Percentiles rank a stretch among this genome's conserved stretches.
These are phyloP conservation scores for Cylindricascospora bacillispora DNA, from an alignment of 1,139 yeast genomes.

Conservation along the genomic window DNA sequence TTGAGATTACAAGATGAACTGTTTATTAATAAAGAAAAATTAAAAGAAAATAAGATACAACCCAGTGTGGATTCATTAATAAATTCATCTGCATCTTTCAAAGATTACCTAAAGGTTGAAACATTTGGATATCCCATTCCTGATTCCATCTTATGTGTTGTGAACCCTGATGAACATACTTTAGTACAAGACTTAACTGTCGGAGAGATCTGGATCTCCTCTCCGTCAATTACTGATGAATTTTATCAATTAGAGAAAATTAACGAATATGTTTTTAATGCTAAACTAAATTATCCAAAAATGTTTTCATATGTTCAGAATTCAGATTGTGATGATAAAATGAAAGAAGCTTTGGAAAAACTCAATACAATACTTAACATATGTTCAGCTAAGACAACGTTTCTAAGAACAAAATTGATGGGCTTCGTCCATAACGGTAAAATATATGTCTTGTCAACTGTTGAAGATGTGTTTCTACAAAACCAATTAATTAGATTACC, in stretches of 20 bases:
- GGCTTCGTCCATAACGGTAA: constrained; percentile 85
- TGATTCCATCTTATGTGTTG: constrained; percentile 86
- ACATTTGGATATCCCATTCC: constrained; percentile 93
- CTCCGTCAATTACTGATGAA: constrained; percentile 22
- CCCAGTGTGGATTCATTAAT: constrained; percentile 23
- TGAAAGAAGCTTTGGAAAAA: constrained; percentile 13
- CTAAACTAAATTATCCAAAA: constrained; percentile 20
- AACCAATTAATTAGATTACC: constrained; percentile 37
- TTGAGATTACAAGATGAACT: constrained; percentile 36
- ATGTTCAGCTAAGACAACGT: constrained; percentile 29
- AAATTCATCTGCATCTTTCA: constrained; percentile 22
- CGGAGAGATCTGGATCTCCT: constrained; percentile 88
- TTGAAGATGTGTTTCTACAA: constrained; percentile 86
- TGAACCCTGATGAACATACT: constrained; percentile 67
- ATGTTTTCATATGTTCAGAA: constrained; percentile 16
- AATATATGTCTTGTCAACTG: constrained; percentile 75
- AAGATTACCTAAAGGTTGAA: constrained; percentile 54
- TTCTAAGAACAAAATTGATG: constrained; percentile 76
- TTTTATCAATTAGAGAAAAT: constrained; percentile 25
- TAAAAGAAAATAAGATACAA: constrained; percentile 66
- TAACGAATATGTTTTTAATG: constrained; percentile 26
- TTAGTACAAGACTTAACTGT: constrained; percentile 89
- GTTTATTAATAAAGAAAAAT: constrained; percentile 65
- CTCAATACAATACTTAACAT: constrained; percentile 20
- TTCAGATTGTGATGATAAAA: constrained; percentile 2